Evolutionary conservation across 768 basidiomycete genomes (phyloP), one percentile per base, ranked within the genome.

Genomic region (Tremella mesenterica): DNA sequence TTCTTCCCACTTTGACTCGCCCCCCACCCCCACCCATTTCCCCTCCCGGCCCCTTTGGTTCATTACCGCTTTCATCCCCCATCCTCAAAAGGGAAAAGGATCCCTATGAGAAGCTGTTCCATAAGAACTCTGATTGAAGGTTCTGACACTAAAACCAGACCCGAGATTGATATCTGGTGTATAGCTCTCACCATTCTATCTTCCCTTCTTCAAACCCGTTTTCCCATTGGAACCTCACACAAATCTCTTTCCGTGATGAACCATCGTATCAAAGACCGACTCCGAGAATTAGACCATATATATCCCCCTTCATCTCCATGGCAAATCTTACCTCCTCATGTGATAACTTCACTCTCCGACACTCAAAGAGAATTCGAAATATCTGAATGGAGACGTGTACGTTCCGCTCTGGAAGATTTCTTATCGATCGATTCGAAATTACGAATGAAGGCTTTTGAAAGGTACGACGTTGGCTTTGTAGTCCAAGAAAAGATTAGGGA

Each of bases 131-230:
- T n/a, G n/a, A n/a, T n/a, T 43, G 41, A 20, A 43, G 8, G 18
- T n/a, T 10, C 41, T 8, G 7, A 48, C 31, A 16, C 27, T 25
- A 4, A n/a, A 12, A 13, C 20, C 58, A 73, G 74, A 0, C 75
- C 76, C n/a, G 76, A 77, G 44, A 61, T 77, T 46, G 76, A 77
- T 59, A 72, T 75, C 50, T 77, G 76, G 76, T 76, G 75, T 44
- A 64, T 74, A 29, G 76, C 75, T 12, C 60, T 77, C 10, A 74
- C 75, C 2, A 29, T 76, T n/a, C 64, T 77, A 8, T 64, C 75
- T 8, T 68, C 74, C 33, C 57, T 76, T 14, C 56, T 67, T 0
- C 63, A 72, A 5, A 50, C 53, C 31, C 67, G 71, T n/a, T 77
- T 76, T 53, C 76, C 76, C 3, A 60, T 77, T 48, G 76, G 76